Base-by-base conservation (phyloP, 2,329 filamentous ascomycete species). In the Pseudodiploospora longispora region DNA sequence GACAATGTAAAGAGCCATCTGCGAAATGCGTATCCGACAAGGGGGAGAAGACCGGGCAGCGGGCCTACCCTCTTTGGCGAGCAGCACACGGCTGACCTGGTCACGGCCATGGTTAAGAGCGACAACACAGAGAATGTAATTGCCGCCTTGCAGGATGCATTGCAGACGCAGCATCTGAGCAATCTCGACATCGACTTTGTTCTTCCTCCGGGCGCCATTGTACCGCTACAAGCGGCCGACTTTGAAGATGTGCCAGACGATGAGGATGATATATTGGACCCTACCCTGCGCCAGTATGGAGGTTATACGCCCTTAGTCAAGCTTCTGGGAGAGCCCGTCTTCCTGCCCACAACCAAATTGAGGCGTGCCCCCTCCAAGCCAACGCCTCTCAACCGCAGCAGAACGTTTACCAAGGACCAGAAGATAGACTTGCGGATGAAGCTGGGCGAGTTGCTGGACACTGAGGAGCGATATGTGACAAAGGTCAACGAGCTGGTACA, bases 171-270 rank as follows among this genome's bases (percentile, higher is more conserved):
- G 59, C 83, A 84, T 52, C 70, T 94, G 45, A 88, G 82, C 55
- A 91, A 91, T 72, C 70, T 94, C 48, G 93, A 97, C 58, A 63
- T 96, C 41, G 91, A 97, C 59, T 72, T 97, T 29, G 80, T 96
- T 27, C 70, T 97, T 28, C 91, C 91, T 0, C 75, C 83, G 0
- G 87, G 85, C 10, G 76, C 84, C 10, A 86, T 95, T 40, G 71
- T 78, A n/a, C 78, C 82, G 1, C 68, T 81, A 10, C 72, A 78
- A 47, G 65, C 74, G 19, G 74, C 78, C 44, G 77, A 82, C 48
- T 63, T 78, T 6, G 78, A 82, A 44, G 74, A 80, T 6, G 67
- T 77, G 3, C 70, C 73, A 30, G 74, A 80, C 36, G 74, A 82
- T 39, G 80, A 85, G 50, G 81, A 85, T 47, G 80, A 84, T 47